phyloP scores from a whole-genome alignment of 495 filamentous ascomycete genomes.

The Mytilinidion resinicola region DNA sequence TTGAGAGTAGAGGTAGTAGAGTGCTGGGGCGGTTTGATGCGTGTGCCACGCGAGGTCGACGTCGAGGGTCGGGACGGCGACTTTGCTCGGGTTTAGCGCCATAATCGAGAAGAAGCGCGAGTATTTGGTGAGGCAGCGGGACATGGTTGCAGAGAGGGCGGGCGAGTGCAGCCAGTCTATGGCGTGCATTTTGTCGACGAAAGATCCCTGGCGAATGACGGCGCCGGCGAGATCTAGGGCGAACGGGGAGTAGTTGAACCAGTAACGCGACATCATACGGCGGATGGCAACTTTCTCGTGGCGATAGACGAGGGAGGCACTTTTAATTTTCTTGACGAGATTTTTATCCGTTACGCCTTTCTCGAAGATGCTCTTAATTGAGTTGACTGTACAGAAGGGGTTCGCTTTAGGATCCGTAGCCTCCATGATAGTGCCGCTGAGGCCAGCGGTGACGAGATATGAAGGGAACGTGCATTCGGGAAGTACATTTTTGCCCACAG shows the following conservation, averaged over 20 bases:
- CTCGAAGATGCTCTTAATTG: background rate
- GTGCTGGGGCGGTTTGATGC: conserved; percentile 54
- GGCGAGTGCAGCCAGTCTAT: conserved; percentile 72
- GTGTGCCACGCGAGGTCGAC: conserved; percentile 75
- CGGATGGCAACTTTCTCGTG: conserved; percentile 41
- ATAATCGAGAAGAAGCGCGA: conserved; percentile 62
- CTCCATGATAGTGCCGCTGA: background rate
- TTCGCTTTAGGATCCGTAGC: background rate
- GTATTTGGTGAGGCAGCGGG: conserved; percentile 62
- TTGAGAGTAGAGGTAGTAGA: conserved; percentile 53
- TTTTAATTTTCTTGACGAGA: background rate
- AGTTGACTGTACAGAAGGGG: background rate
- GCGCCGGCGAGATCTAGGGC: conserved; percentile 68
- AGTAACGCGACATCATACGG: conserved; percentile 74
- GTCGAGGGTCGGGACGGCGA: conserved; percentile 74
- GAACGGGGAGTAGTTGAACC: conserved; percentile 65
- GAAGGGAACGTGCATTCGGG: background rate
- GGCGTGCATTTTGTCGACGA: conserved; percentile 74
- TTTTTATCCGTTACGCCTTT: background rate
- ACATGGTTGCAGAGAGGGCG: conserved; percentile 56
- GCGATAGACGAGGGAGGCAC: background rate
- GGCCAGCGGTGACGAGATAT: background rate
- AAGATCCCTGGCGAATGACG: conserved; percentile 71
- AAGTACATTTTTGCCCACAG: background rate
- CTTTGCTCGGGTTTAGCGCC: conserved; percentile 42